Percentiles rank a stretch among this genome's conserved stretches.
These are phyloP conservation scores for Sugiyamaella floridensis DNA, from an alignment of 805 yeast species.

Conservation along the genomic window DNA sequence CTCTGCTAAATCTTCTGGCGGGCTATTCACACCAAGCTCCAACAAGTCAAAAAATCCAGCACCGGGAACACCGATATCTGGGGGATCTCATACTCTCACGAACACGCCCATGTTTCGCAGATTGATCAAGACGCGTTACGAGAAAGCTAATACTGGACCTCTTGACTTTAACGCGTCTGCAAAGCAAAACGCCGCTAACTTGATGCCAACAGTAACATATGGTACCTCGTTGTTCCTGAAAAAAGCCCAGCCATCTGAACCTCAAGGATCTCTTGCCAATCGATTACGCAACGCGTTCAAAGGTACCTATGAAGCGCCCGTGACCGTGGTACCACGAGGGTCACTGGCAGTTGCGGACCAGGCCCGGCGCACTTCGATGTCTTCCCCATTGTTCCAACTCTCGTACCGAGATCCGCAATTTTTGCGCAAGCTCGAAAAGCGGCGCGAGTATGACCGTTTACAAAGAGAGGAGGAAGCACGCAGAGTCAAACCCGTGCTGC, in stretches of 20 bases:
- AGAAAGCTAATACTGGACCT: not conserved
- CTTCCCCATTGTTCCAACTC: slow-evolving; percentile 1
- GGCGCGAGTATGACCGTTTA: not conserved
- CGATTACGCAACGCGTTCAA: not conserved
- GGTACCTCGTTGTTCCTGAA: slow-evolving; percentile 5
- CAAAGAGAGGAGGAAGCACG: not conserved
- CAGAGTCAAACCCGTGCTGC: not conserved
- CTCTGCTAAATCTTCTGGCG: slow-evolving; percentile 3
- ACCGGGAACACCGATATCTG: not conserved
- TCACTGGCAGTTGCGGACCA: not conserved
- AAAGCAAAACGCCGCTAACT: not conserved
- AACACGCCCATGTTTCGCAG: not conserved
- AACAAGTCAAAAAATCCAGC: not conserved
- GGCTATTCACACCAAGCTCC: slow-evolving; percentile 4
- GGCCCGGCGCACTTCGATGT: not conserved
- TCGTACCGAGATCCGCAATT: slow-evolving; percentile 1
- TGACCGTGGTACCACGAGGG: not conserved
- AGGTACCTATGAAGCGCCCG: not conserved
- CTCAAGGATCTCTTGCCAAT: not conserved
- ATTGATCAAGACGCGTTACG: not conserved
- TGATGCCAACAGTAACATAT: slow-evolving; percentile 1
- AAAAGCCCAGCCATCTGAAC: not conserved
- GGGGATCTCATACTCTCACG: not conserved
- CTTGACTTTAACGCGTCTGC: not conserved
- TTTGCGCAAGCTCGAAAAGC: not conserved